Evolutionary conservation across 768 basidiomycete genomes (phyloP), one percentile per base, ranked within the genome.

Genomic region (Tephrocybe sp.): DNA sequence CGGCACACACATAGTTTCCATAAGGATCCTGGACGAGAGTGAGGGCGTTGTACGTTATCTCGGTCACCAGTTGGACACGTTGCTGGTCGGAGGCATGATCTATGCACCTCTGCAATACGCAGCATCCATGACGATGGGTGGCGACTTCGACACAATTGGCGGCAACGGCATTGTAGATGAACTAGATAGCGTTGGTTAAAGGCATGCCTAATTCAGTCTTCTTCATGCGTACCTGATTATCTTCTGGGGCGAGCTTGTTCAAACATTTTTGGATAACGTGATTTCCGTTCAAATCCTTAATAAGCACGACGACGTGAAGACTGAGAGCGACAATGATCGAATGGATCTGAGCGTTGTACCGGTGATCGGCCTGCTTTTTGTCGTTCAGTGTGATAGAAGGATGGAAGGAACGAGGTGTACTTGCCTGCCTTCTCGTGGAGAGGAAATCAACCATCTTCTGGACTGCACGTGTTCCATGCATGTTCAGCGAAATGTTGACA

Each of bases 361-460:
- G 75, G 66, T 80, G 79, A 79, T 90, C 88, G 79, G 87, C 78
- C 88, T 90, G 78, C 63, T 70, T 69, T 61, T 61, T 61, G 51
- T 61, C 68, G 60, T 81, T 85, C 69, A 85, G 79, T 76, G 73
- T 68, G 66, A 72, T 69, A 74, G 69, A 67, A 26, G 68, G 59
- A 66, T 59, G 58, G 43, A 50, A 60, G 56, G 52, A 45, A 59
- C 55, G 57, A 65, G 63, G 49, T 42, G 54, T 56, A 83, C 86
- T 81, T 75, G 77, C 91, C 89, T 94, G 93, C 65, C 97, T 78
- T 62, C 91, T 86, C 48, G 92, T 93, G 18, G 95, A 96, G 65
- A 99, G 73, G 77, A 97, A 98, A 70, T 99, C 97, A 57, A 99
- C 97, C 96, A 98, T 98, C 77, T 98, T 98, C 76, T 99, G 97